Evolutionary conservation across 2,329 filamentous ascomycete genomes (phyloP).

Genomic region (Aspergillus quadrilineatus): DNA sequence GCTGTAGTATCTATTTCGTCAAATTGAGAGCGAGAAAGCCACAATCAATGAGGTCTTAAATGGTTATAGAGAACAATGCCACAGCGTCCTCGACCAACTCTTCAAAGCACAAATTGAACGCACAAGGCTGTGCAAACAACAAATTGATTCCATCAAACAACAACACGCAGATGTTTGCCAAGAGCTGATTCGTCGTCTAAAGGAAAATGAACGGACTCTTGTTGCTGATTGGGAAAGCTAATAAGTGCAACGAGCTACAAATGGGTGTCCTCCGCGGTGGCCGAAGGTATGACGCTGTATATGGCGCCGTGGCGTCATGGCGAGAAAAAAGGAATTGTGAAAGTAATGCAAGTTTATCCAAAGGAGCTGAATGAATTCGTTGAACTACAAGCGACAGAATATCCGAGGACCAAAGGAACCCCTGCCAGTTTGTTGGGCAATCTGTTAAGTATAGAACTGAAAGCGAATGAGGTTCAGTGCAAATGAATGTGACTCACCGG

Average conservation of each 20-base stretch:
- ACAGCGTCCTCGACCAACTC: constrained; percentile 45
- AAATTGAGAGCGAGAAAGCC: constrained; percentile 50
- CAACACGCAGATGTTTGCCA: constrained; percentile 31
- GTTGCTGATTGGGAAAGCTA: neutral
- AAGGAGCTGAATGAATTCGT: neutral
- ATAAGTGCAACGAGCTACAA: neutral
- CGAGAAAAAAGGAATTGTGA: no score
- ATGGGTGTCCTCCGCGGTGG: neutral
- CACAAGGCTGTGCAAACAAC: constrained; percentile 32
- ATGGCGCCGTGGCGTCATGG: no score
- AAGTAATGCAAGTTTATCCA: neutral
- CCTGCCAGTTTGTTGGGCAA: neutral
- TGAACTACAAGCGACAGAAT: neutral
- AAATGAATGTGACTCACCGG: constrained; percentile 16
- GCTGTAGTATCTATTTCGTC: constrained; percentile 41
- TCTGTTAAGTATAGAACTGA: neutral
- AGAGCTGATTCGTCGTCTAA: constrained; percentile 30
- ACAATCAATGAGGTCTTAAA: constrained; percentile 45
- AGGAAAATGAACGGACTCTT: constrained; percentile 26
- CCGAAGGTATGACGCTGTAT: no score
- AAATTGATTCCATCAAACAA: constrained; percentile 29
- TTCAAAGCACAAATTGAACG: constrained; percentile 41
- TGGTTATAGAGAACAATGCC: constrained; percentile 45
- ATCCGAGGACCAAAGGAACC: neutral
- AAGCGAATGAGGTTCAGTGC: constrained; percentile 1